Percentiles rank a stretch among this genome's conserved stretches.
phyloP scores from a whole-genome alignment of 2,329 filamentous ascomycete genomes.

The Mycosphaerelloides madeirae region DNA sequence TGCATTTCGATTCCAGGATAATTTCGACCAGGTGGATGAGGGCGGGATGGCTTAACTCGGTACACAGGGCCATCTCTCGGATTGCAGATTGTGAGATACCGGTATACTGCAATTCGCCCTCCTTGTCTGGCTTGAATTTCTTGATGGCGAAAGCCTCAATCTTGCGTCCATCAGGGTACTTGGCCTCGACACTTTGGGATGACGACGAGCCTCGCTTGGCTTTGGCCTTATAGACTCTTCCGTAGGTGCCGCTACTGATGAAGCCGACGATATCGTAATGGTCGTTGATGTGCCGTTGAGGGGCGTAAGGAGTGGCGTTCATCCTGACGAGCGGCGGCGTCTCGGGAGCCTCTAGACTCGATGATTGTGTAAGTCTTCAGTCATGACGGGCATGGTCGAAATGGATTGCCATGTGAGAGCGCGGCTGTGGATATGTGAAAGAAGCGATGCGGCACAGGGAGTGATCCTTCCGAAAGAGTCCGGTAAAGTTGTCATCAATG shows the following conservation, averaged over 20 bases:
- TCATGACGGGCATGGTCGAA: too few species aligned
- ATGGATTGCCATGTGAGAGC: too few species aligned
- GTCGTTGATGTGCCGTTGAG: constrained; percentile 83
- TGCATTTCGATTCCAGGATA: constrained; percentile 96
- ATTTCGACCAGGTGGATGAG: constrained; percentile 90
- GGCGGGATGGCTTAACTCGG: constrained; percentile 81
- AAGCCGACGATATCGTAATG: constrained; percentile 96
- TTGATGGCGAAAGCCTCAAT: constrained; percentile 93
- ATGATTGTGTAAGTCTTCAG: too few species aligned
- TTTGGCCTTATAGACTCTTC: constrained; percentile 92
- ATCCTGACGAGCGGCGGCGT: constrained; percentile 31
- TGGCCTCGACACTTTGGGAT: constrained; percentile 18
- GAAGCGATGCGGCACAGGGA: too few species aligned
- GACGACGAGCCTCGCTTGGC: constrained; percentile 70
- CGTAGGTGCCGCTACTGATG: constrained; percentile 97
- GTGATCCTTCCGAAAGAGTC: too few species aligned
- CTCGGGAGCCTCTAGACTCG: constrained; percentile 21
- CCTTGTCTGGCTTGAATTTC: constrained; percentile 98
- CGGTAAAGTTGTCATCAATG: too few species aligned
- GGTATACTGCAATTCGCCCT: constrained; percentile 94
- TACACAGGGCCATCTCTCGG: constrained; percentile 95
- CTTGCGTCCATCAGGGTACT: constrained; percentile 28
- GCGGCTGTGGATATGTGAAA: too few species aligned
- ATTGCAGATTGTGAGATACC: constrained; percentile 96
- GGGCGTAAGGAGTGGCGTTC: constrained; percentile 47